Evolutionary conservation across 2,329 filamentous ascomycete genomes (phyloP).

Genomic region (Aspergillus pseudonomiae): DNA sequence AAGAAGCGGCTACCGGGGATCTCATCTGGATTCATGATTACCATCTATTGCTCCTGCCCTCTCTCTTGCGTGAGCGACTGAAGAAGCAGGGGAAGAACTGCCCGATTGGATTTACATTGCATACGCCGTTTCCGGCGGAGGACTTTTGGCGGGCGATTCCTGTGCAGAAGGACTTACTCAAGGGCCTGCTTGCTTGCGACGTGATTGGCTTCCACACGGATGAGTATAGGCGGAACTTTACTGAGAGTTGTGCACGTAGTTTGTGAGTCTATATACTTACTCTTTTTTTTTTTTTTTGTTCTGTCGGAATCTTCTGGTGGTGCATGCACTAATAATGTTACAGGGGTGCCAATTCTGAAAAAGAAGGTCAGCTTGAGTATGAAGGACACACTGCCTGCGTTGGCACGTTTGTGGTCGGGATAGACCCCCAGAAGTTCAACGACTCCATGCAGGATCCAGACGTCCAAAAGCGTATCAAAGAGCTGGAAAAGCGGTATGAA

Average conservation of each 20-base stretch:
- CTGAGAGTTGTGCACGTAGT: constrained; percentile 78
- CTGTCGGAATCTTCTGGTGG: not conserved
- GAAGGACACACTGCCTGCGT: constrained; percentile 80
- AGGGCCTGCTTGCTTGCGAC: constrained; percentile 83
- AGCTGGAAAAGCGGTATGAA: constrained; percentile 79
- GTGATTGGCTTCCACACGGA: constrained; percentile 98
- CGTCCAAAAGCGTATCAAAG: constrained; percentile 77
- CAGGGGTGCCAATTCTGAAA: constrained; percentile 57
- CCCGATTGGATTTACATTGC: constrained; percentile 93
- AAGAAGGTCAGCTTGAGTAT: constrained; percentile 84
- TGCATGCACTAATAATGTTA: not conserved
- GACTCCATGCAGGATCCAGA: constrained; percentile 76
- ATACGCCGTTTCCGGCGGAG: constrained; percentile 89
- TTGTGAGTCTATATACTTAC: constrained; percentile 59
- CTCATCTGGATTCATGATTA: constrained; percentile 97
- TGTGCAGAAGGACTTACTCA: constrained; percentile 79
- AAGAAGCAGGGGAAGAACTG: constrained; percentile 71
- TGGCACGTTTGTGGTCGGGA: constrained; percentile 91
- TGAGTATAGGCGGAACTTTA: constrained; percentile 88
- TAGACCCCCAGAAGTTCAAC: constrained; percentile 90
- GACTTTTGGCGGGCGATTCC: constrained; percentile 93
- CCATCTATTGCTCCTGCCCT: constrained; percentile 90
- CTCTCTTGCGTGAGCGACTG: constrained; percentile 81
- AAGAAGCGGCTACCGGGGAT: constrained; percentile 81
- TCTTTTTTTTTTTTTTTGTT: no score